Conservation (phyloP, 2,329 filamentous ascomycete species). For the Escovopsis sp. region DNA sequence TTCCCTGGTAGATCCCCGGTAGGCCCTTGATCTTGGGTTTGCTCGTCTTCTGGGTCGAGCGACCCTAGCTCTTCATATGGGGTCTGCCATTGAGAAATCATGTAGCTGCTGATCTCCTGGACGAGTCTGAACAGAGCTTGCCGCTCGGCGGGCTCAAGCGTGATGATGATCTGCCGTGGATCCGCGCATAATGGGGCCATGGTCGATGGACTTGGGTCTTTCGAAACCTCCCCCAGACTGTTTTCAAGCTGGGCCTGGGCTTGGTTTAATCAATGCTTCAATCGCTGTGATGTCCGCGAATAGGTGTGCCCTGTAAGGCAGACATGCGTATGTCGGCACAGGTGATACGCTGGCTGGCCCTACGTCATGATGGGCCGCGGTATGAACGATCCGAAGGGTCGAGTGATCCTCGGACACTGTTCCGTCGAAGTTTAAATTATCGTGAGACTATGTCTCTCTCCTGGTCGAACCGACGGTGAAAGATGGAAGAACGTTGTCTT, state of each 20-base stretch:
- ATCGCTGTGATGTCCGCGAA: not conserved
- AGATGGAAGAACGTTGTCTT: too few species aligned
- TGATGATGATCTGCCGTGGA: slow-evolving; percentile 39
- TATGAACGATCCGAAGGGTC: too few species aligned
- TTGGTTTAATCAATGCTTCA: not conserved
- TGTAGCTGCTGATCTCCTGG: slow-evolving; percentile 36
- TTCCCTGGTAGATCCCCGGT: not conserved
- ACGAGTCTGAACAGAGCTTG: slow-evolving; percentile 36
- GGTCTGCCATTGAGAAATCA: slow-evolving; percentile 36
- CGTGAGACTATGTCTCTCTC: too few species aligned
- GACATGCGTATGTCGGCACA: not conserved
- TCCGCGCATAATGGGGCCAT: slow-evolving; percentile 42
- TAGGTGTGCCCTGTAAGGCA: not conserved
- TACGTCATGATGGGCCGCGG: too few species aligned
- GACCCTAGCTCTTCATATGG: slow-evolving; percentile 17
- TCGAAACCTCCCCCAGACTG: too few species aligned
- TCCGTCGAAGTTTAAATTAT: too few species aligned
- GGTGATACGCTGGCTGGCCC: too few species aligned
- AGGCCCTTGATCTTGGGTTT: not conserved
- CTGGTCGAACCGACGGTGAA: too few species aligned
- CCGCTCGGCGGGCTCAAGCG: slow-evolving; percentile 37
- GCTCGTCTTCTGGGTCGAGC: slow-evolving; percentile 11
- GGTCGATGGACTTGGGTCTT: slow-evolving; percentile 1
- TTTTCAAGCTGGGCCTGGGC: too few species aligned
- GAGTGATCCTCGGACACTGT: too few species aligned